Percentiles rank a stretch among this genome's conserved stretches.
phyloP scores from a whole-genome alignment of 78 protist species.

The Pigoraptor vietnamica region DNA sequence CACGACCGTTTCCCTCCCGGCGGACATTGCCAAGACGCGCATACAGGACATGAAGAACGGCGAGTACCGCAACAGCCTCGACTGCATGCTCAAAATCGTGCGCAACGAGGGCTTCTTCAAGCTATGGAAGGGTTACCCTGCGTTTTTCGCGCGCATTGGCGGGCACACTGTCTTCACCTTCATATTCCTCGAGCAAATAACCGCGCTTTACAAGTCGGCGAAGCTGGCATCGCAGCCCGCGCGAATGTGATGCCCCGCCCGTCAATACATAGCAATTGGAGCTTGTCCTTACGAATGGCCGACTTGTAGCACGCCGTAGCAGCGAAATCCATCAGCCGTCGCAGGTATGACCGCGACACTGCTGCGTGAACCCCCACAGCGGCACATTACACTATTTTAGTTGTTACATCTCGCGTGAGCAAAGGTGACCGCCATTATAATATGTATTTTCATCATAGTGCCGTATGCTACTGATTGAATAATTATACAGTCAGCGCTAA shows the following conservation, averaged over 20 bases:
- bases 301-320: too few species aligned
- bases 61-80: not conserved
- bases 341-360: too few species aligned
- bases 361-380: too few species aligned
- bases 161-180: constrained; percentile 10
- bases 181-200: not conserved
- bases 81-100: not conserved
- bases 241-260: not conserved
- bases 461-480: too few species aligned
- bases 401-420: too few species aligned
- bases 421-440: too few species aligned
- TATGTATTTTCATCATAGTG: too few species aligned
- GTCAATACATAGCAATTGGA: too few species aligned
- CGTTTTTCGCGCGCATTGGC: constrained; percentile 51
- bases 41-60: not conserved
- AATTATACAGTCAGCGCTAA: too few species aligned
- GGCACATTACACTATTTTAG: too few species aligned
- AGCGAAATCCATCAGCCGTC: too few species aligned
- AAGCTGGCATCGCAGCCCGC: not conserved
- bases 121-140: constrained; percentile 43
- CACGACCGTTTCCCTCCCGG: constrained; percentile 20
- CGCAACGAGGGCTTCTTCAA: not conserved
- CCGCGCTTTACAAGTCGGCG: not conserved
- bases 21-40: constrained; percentile 46
- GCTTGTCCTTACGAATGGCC: too few species aligned